Conservation (phyloP, 495 filamentous ascomycete species). For the Cercophora sp. region DNA sequence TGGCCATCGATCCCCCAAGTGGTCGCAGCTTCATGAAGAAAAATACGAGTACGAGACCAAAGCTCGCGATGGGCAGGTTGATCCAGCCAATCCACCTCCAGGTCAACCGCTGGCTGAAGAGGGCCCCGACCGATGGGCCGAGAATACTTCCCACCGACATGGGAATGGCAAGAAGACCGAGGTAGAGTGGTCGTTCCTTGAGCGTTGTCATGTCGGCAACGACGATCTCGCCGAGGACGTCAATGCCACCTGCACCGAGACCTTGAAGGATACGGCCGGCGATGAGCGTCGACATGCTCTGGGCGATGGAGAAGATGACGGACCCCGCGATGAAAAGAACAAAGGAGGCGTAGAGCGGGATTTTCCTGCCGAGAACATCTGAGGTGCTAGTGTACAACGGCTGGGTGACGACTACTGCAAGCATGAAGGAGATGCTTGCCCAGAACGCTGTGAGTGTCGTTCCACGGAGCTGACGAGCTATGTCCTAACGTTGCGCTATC, state of each 20-base stretch:
- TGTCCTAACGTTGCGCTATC: conserved; percentile 16
- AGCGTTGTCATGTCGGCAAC: conserved; percentile 56
- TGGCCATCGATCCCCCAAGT: conserved; percentile 17
- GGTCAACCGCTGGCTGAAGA: conserved; percentile 30
- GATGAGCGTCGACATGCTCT: conserved; percentile 63
- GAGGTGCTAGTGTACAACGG: conserved; percentile 39
- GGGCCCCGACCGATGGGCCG: conserved; percentile 33
- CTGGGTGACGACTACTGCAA: conserved; percentile 45
- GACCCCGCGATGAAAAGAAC: conserved; percentile 60
- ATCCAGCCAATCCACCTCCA: conserved; percentile 47
- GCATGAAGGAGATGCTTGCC: conserved; percentile 53
- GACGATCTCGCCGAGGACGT: conserved; percentile 67
- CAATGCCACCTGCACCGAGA: conserved; percentile 67
- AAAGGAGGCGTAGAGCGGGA: conserved; percentile 59
- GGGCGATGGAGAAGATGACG: conserved; percentile 61
- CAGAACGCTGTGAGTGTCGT: conserved; percentile 58
- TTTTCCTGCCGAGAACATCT: conserved; percentile 75
- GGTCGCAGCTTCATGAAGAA: conserved; percentile 33
- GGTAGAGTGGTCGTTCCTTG: conserved; percentile 35
- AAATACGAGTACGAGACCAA: conserved; percentile 18
- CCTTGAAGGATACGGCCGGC: conserved; percentile 69
- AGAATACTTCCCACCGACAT: conserved; percentile 33
- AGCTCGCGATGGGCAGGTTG: conserved; percentile 33
- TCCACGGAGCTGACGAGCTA: conserved; percentile 43
- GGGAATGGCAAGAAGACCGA: conserved; percentile 34